phyloP scores from a whole-genome alignment of 345 rosid genomes.

The Arabis hirsuta region DNA sequence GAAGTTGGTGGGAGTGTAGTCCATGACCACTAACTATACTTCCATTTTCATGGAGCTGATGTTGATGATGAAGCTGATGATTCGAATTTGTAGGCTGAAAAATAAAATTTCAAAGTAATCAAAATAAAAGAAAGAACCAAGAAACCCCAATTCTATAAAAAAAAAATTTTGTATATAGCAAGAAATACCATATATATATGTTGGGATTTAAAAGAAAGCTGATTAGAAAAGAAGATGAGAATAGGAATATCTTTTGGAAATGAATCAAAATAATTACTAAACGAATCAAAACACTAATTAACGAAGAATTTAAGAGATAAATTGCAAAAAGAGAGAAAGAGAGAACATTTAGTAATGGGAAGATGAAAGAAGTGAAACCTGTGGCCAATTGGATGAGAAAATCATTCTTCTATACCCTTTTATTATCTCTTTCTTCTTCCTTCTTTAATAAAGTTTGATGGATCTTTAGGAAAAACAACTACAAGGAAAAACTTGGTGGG shows the following conservation, averaged over 20 bases:
- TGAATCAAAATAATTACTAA: conserved; percentile 43
- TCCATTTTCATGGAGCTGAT: conserved; percentile 37
- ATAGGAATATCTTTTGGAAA: conserved; percentile 61
- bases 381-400: conserved; percentile 83
- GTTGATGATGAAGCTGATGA: conserved; percentile 35
- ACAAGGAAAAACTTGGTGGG: conserved; percentile 57
- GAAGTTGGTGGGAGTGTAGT: conserved; percentile 50
- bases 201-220: conserved; percentile 38
- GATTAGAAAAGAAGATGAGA: conserved; percentile 57
- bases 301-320: conserved; percentile 33
- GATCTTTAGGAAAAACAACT: conserved; percentile 54
- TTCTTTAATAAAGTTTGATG: conserved; percentile 68
- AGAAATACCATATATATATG: conserved; percentile 40
- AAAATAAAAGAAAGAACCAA: conserved; percentile 21
- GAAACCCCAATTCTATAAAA: background rate
- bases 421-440: conserved; percentile 38
- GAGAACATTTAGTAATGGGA: conserved; percentile 37
- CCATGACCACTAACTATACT: conserved; percentile 43
- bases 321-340: conserved; percentile 26
- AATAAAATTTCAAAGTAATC: conserved; percentile 14
- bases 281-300: conserved; percentile 30
- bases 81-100: conserved; percentile 51
- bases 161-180: background rate
- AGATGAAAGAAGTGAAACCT: conserved; percentile 54
- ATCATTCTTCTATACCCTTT: conserved; percentile 55